Evolutionary conservation across 306 rosid species (phyloP).

Genomic region (Delonix regia): DNA sequence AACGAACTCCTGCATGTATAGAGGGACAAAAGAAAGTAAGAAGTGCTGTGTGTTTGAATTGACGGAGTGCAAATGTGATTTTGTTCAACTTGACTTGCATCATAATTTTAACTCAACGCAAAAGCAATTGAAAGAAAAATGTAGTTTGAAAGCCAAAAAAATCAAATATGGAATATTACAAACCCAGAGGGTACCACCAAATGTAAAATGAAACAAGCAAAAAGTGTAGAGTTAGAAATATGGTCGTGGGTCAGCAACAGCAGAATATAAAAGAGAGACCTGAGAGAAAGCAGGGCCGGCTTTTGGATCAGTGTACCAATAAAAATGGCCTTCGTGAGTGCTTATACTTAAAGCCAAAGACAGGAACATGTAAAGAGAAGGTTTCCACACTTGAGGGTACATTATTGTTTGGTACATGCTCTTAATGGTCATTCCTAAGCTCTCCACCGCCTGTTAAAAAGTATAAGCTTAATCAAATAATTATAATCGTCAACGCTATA

Average conservation of each 20-base stretch:
- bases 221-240: background rate
- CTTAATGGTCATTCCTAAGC: constrained; percentile 47
- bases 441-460: constrained; percentile 46
- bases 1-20: constrained; percentile 62
- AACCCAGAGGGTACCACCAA: no score
- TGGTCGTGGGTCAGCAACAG: background rate
- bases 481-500: no score
- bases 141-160: no score
- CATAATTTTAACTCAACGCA: no score
- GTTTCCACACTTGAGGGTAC: constrained; percentile 79
- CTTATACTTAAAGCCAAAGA: constrained; percentile 60
- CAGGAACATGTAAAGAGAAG: constrained; percentile 72
- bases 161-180: no score
- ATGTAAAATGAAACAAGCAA: background rate
- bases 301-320: constrained; percentile 80
- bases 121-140: no score
- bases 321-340: constrained; percentile 80
- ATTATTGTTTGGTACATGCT: constrained; percentile 59
- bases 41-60: no score
- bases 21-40: background rate
- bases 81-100: no score
- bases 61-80: no score
- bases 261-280: constrained; percentile 41
- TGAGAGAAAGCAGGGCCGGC: constrained; percentile 87
- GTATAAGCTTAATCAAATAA: background rate